Conservation (phyloP, 1,139 yeast species). For the Kurtzmaniella natalensis region DNA sequence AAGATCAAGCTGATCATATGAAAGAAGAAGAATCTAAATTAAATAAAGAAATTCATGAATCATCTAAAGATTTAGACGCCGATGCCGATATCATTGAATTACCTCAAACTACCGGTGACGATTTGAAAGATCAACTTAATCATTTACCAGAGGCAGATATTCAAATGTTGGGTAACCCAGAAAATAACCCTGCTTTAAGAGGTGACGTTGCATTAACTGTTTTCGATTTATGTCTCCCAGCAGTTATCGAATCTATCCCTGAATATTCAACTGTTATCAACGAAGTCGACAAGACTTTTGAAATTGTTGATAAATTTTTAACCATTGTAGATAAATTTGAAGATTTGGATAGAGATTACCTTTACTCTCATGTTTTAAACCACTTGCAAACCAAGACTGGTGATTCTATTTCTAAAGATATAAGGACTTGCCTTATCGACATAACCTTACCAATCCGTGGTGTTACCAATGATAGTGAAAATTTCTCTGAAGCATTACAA, state of each 20-base stretch:
- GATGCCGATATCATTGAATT: conserved; percentile 41
- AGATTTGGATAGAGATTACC: conserved; percentile 63
- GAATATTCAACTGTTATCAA: conserved; percentile 22
- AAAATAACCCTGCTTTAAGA: conserved; percentile 82
- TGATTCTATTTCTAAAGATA: conserved; percentile 28
- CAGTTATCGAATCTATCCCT: conserved; percentile 35
- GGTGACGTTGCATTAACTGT: conserved; percentile 87
- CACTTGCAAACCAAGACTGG: conserved; percentile 31
- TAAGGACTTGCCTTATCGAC: conserved; percentile 49
- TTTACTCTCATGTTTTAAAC: conserved; percentile 60
- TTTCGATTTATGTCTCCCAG: conserved; percentile 66
- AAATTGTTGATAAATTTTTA: conserved; percentile 45
- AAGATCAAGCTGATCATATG: conserved; percentile 57
- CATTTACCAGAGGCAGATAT: conserved; percentile 84
- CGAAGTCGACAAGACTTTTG: conserved; percentile 34
- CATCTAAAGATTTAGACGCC: conserved; percentile 29
- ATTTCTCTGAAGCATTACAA: conserved; percentile 60
- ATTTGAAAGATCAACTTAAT: conserved; percentile 59
- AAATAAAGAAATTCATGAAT: conserved; percentile 20
- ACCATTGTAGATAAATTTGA: conserved; percentile 60
- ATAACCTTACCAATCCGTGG: conserved; percentile 67
- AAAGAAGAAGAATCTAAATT: conserved; percentile 35
- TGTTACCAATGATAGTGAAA: conserved; percentile 26
- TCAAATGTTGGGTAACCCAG: conserved; percentile 80
- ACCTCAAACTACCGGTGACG: conserved; percentile 44